Conservation (phyloP, 352 stramenopile genomes). For the Pythium vanterpoolii region DNA sequence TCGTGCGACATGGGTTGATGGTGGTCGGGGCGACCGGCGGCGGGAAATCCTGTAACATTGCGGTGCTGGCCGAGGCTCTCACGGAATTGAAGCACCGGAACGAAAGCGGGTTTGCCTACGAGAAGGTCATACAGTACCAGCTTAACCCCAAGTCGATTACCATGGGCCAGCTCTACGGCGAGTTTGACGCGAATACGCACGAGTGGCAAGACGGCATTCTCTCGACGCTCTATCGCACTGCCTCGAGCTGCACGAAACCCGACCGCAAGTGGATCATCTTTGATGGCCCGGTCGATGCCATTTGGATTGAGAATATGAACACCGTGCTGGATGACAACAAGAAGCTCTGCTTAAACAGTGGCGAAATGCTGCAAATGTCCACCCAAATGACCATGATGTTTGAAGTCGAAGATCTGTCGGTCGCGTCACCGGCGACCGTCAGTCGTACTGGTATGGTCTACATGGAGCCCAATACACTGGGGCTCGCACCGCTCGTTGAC, state of each 20-base stretch:
- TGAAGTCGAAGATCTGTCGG: constrained; percentile 93
- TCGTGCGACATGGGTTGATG: constrained; percentile 95
- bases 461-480: constrained; percentile 93
- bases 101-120: constrained; percentile 84
- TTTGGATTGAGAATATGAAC: constrained; percentile 98
- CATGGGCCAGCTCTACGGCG: constrained; percentile 94
- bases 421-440: constrained; percentile 93
- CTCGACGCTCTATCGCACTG: constrained; percentile 91
- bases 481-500: constrained; percentile 83
- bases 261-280: constrained; percentile 96
- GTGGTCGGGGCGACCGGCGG: constrained; percentile 90
- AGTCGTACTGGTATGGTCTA: constrained; percentile 95
- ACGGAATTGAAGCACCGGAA: constrained; percentile 79
- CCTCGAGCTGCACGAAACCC: constrained; percentile 80
- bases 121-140: constrained; percentile 88
- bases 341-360: constrained; percentile 92
- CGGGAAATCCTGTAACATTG: constrained; percentile 90
- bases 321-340: constrained; percentile 96
- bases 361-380: constrained; percentile 95
- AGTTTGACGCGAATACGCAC: constrained; percentile 94
- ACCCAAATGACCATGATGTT: constrained; percentile 98
- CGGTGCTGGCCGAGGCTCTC: constrained; percentile 88
- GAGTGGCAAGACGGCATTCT: constrained; percentile 96
- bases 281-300: constrained; percentile 92
- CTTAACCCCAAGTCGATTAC: constrained; percentile 96